Conservation (phyloP, 805 yeast species). For the Cyberlindnera americana region DNA sequence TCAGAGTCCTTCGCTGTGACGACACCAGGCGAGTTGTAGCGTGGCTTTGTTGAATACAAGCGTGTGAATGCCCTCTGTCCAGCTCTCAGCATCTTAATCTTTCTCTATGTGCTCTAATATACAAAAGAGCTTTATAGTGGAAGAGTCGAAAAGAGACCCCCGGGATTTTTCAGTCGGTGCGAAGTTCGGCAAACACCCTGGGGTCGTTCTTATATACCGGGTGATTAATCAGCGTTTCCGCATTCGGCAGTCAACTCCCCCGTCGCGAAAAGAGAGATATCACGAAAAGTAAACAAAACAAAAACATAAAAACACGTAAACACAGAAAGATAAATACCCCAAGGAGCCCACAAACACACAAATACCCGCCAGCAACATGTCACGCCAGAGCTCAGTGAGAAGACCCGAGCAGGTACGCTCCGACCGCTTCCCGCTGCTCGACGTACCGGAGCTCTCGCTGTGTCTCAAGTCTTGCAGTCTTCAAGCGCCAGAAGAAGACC, state of each 20-base stretch:
- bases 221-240: conserved; percentile 1
- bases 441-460: conserved; percentile 51
- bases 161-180: conserved; percentile 6
- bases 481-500: conserved; percentile 54
- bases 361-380: no score
- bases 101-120: no score
- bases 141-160: no score
- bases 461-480: conserved; percentile 63
- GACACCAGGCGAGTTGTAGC: conserved; percentile 23
- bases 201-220: neutral
- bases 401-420: conserved; percentile 25
- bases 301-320: neutral
- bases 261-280: neutral
- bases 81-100: neutral
- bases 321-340: neutral
- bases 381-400: conserved; percentile 20
- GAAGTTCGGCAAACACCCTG: neutral
- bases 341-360: no score
- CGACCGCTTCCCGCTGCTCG: conserved; percentile 62
- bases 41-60: conserved; percentile 13
- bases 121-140: no score
- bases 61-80: conserved; percentile 9
- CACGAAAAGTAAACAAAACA: conserved; percentile 11
- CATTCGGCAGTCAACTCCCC: conserved; percentile 11
- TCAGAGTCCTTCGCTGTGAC: conserved; percentile 16